phyloP scores from a whole-genome alignment of 768 basidiomycete genomes.

The Sporobolomyces roseus region DNA sequence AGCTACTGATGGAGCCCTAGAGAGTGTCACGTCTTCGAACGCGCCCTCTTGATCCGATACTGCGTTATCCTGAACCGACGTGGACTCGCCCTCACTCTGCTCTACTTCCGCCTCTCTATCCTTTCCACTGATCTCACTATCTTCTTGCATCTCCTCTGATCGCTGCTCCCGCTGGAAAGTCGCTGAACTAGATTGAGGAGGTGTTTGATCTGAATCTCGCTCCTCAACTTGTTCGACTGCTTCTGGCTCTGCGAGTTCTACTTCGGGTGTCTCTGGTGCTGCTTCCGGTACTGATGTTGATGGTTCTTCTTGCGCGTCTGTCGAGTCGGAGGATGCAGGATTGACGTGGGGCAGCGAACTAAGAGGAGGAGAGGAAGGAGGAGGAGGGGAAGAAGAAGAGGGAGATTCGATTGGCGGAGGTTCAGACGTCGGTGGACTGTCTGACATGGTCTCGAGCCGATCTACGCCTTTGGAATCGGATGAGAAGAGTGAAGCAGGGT shows the following conservation, averaged over 20 bases:
- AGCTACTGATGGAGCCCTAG: constrained; percentile 15
- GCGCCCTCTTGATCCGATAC: neutral
- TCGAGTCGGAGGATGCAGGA: neutral
- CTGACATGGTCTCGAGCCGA: neutral
- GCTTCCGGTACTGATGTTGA: neutral
- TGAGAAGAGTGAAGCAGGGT: neutral
- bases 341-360: constrained; percentile 13
- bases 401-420: neutral
- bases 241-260: too few relatives aligned
- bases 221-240: too few relatives aligned
- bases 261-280: neutral
- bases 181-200: too few relatives aligned
- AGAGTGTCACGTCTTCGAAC: constrained; percentile 32
- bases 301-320: too few relatives aligned
- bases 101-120: neutral
- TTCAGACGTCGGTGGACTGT: neutral
- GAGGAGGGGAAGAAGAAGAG: neutral
- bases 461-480: too few relatives aligned
- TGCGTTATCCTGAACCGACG: neutral
- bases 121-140: too few relatives aligned
- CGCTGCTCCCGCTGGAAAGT: too few relatives aligned
- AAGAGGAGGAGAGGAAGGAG: neutral
- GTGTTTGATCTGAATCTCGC: too few relatives aligned
- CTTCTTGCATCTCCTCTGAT: too few relatives aligned
- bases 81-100: neutral